Percentiles rank a stretch among this genome's conserved stretches.
Evolutionary conservation across 2,329 filamentous ascomycete species (phyloP).

Genomic region (Pseudogymnoascus sp.): DNA sequence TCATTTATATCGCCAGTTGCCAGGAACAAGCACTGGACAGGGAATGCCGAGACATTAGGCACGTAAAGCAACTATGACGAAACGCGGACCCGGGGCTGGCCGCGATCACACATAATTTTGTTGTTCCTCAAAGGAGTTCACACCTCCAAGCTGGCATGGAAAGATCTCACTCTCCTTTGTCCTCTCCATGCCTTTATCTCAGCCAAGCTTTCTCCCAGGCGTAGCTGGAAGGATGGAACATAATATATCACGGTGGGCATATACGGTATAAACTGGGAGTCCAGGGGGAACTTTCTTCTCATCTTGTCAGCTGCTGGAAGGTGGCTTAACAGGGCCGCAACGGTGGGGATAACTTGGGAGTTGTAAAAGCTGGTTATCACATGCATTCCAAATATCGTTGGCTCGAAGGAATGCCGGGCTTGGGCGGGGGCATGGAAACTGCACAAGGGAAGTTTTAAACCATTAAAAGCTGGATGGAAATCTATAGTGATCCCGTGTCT

Average conservation of each 20-base stretch:
- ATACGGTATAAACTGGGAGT: neutral
- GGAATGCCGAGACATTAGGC: neutral
- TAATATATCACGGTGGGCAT: neutral
- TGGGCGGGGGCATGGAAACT: neutral
- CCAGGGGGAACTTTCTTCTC: neutral
- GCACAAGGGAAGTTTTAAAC: neutral
- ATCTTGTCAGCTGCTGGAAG: neutral
- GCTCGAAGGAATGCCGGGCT: neutral
- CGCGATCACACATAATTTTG: too few relatives aligned
- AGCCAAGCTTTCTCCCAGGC: neutral
- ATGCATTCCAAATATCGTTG: neutral
- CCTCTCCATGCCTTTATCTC: neutral
- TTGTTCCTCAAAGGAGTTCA: too few relatives aligned
- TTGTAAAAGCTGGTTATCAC: neutral
- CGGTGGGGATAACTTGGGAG: neutral
- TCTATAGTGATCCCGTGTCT: neutral
- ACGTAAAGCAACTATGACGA: neutral
- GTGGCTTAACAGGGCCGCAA: neutral
- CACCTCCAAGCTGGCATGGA: neutral
- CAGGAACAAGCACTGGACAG: neutral
- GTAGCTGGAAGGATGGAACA: neutral
- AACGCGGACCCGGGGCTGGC: neutral
- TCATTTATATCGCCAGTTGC: neutral
- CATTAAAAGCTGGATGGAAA: slow-evolving; percentile 5
- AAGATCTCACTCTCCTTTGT: neutral